Evolutionary conservation across 73 alveolate species (phyloP).

Genomic region (Uronychia setigera): DNA sequence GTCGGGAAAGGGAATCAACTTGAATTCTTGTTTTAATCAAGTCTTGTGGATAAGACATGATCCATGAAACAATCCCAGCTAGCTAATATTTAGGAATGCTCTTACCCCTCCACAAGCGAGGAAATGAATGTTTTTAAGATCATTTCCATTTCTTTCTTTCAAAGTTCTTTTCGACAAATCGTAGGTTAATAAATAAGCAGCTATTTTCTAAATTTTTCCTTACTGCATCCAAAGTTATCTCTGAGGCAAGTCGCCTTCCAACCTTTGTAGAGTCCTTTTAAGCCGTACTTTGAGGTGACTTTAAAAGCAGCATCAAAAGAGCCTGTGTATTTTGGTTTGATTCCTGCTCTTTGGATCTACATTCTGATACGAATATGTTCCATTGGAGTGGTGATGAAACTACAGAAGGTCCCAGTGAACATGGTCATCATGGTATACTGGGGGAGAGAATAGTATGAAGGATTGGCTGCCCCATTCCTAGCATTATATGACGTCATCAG

Average conservation of each 20-base stretch:
- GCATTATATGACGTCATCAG: neutral
- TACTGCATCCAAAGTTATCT: neutral
- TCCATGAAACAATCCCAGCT: slow-evolving; percentile 21
- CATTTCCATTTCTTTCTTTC: neutral
- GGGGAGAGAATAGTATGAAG: neutral
- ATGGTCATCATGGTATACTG: neutral
- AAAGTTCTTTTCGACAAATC: neutral
- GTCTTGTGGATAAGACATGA: slow-evolving; percentile 29
- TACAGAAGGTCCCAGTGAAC: neutral
- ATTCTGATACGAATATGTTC: slow-evolving; percentile 15
- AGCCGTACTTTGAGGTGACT: slow-evolving; percentile 27
- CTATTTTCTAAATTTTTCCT: neutral
- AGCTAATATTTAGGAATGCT: neutral
- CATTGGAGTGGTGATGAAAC: slow-evolving; percentile 7
- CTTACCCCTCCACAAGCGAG: neutral
- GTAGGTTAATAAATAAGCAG: neutral
- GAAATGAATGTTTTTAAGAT: neutral
- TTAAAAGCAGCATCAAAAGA: slow-evolving; percentile 20
- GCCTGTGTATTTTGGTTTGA: slow-evolving; percentile 16
- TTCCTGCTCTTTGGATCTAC: neutral
- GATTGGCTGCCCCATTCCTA: neutral
- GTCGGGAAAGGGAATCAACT: slow-evolving; percentile 2
- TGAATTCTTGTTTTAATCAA: slow-evolving; percentile 22
- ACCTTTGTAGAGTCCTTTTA: slow-evolving; percentile 51
- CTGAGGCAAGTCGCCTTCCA: slow-evolving; percentile 11